These are phyloP conservation scores for Euphorbia celastroides DNA, from an alignment of 441 rosid genomes.

Conservation along the genomic window DNA sequence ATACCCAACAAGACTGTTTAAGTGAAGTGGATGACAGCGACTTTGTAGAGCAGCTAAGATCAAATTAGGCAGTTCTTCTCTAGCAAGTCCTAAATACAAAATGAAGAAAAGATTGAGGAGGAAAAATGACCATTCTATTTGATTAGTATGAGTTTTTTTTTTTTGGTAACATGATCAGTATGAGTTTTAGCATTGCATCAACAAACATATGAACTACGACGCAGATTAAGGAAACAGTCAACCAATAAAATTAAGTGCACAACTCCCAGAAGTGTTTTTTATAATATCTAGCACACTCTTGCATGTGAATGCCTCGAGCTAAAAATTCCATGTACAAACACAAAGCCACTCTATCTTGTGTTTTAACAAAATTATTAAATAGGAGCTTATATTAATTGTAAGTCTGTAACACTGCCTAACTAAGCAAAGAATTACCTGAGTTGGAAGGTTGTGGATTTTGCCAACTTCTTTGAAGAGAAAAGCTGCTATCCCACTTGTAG, in stretches of 20 bases:
- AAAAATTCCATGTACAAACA: not conserved
- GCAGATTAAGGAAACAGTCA: too few species aligned
- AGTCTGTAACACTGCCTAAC: not conserved
- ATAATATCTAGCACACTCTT: not conserved
- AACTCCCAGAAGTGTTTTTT: too few species aligned
- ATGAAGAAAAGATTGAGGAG: not conserved
- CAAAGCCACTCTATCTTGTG: not conserved
- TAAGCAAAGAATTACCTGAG: constrained; percentile 49
- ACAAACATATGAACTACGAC: too few species aligned
- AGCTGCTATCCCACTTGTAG: constrained; percentile 85
- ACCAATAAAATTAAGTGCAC: too few species aligned
- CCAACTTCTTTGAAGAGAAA: constrained; percentile 93
- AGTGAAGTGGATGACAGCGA: not conserved
- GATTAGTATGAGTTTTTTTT: not conserved
- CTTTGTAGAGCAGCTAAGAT: not conserved
- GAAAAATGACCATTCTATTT: not conserved
- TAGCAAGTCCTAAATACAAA: not conserved
- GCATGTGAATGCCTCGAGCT: not conserved
- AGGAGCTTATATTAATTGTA: not conserved
- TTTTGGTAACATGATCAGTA: too few species aligned
- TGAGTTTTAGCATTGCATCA: not conserved
- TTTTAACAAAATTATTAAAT: not conserved
- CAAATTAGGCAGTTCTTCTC: not conserved
- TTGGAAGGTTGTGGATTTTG: constrained; percentile 69
- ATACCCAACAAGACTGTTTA: not conserved